Conservation (phyloP, 2,329 filamentous ascomycete species). For the Cadophora gregata region DNA sequence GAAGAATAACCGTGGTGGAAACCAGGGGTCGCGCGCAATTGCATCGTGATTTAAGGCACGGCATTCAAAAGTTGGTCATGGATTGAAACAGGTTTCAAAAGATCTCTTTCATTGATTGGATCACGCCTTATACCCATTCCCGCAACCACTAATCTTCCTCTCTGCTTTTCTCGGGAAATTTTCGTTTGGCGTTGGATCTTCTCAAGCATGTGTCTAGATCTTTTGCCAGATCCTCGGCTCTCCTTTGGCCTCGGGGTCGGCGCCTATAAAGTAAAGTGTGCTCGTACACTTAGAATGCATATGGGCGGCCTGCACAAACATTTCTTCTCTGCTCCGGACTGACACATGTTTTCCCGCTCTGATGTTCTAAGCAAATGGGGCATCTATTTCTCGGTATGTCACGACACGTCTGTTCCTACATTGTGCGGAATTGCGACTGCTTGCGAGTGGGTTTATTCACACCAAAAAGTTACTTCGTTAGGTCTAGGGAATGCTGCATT, state of each 20-base stretch:
- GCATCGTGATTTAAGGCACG: constrained; percentile 38
- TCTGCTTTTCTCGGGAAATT: constrained; percentile 37
- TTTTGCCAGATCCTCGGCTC: constrained; percentile 33
- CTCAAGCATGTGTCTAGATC: constrained; percentile 41
- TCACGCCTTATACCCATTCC: constrained; percentile 20
- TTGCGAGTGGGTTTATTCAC: constrained; percentile 24
- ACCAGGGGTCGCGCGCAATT: constrained; percentile 41
- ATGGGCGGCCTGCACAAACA: constrained; percentile 38
- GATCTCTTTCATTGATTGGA: constrained; percentile 12
- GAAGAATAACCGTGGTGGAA: constrained; percentile 46
- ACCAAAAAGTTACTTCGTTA: constrained; percentile 32
- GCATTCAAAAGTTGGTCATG: constrained; percentile 15
- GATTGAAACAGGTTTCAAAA: constrained; percentile 15
- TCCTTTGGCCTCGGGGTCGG: constrained; percentile 29
- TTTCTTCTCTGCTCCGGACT: constrained; percentile 26
- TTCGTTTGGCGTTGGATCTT: constrained; percentile 43
- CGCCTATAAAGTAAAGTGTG: constrained; percentile 24
- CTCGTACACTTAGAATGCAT: constrained; percentile 37
- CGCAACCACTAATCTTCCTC: constrained; percentile 25
- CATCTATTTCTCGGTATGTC: constrained; percentile 17
- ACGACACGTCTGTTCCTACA: constrained; percentile 17
- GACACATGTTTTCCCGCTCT: constrained; percentile 5
- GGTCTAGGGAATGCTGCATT: constrained; percentile 24
- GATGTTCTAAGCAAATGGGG: constrained; percentile 15
- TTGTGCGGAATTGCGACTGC: constrained; percentile 15